Percentiles rank a stretch among this genome's conserved stretches.
Conservation (phyloP, 2,329 filamentous ascomycete genomes). For the Alternaria brassicae region DNA sequence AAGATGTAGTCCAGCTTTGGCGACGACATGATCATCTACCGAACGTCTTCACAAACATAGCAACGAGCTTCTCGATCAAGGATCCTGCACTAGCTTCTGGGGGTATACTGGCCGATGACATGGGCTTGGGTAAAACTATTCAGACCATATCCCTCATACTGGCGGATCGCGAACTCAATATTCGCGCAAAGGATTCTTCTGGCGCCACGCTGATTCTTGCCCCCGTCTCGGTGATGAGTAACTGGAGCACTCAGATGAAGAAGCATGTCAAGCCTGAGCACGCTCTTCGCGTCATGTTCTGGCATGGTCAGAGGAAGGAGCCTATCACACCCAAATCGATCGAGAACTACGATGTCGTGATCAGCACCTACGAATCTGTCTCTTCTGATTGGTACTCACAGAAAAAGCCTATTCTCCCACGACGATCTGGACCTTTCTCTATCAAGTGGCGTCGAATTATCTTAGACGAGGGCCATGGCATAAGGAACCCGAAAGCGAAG, state of each 20-base stretch:
- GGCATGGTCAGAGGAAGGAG: constrained; percentile 70
- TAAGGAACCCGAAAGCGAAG: constrained; percentile 79
- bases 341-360: constrained; percentile 73
- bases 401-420: constrained; percentile 47
- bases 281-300: constrained; percentile 71
- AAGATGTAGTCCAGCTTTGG: constrained; percentile 79
- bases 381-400: constrained; percentile 67
- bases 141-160: constrained; percentile 83
- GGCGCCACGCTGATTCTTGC: constrained; percentile 79
- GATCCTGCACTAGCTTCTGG: constrained; percentile 74
- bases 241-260: constrained; percentile 82
- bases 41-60: constrained; percentile 69
- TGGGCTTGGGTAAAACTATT: constrained; percentile 90
- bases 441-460: constrained; percentile 75
- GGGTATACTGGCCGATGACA: constrained; percentile 88
- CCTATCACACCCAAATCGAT: constrained; percentile 63
- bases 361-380: constrained; percentile 84
- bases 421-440: constrained; percentile 60
- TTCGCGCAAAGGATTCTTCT: constrained; percentile 25
- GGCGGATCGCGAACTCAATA: constrained; percentile 54
- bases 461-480: constrained; percentile 63
- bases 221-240: constrained; percentile 86
- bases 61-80: constrained; percentile 70
- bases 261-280: constrained; percentile 72
- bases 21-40: constrained; percentile 57